Percentiles rank a stretch among this genome's conserved stretches.
Conservation (phyloP, 2,329 filamentous ascomycete species). For the Sphaerulina vaccinii region DNA sequence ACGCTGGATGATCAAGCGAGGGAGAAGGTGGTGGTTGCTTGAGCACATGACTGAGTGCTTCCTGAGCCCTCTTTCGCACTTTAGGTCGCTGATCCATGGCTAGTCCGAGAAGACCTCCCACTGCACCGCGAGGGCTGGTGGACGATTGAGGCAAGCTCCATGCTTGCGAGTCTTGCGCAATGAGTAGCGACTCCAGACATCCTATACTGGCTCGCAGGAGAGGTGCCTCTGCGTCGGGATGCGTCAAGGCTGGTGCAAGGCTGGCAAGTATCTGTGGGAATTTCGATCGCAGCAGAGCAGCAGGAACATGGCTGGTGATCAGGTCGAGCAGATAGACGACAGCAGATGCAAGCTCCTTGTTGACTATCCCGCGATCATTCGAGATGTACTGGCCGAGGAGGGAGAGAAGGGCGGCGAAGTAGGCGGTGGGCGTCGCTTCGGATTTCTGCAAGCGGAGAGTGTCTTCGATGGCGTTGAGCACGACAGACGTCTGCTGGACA, state of each 20-base stretch:
- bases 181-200: conserved; percentile 84
- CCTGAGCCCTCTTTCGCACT: conserved; percentile 88
- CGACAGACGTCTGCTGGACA: conserved; percentile 84
- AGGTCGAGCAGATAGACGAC: conserved; percentile 95
- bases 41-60: conserved; percentile 79
- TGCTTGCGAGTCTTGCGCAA: conserved; percentile 81
- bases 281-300: conserved; percentile 85
- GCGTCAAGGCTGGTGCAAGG: conserved; percentile 78
- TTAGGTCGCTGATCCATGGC: conserved; percentile 87
- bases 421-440: conserved; percentile 79
- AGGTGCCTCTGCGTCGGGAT: conserved; percentile 80
- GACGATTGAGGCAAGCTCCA: conserved; percentile 85
- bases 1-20: conserved; percentile 87
- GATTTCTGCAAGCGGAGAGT: conserved; percentile 86
- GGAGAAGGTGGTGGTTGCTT: conserved; percentile 85
- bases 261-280: conserved; percentile 89
- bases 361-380: conserved; percentile 61
- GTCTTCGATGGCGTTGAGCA: conserved; percentile 88
- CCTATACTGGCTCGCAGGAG: conserved; percentile 85
- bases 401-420: conserved; percentile 92
- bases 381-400: conserved; percentile 76
- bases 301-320: conserved; percentile 79
- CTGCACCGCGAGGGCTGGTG: conserved; percentile 80
- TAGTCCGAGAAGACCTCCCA: conserved; percentile 80
- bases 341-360: conserved; percentile 78